phyloP scores from a whole-genome alignment of 1,284 basidiomycete genomes.

The Fomitiporia mediterranea region DNA sequence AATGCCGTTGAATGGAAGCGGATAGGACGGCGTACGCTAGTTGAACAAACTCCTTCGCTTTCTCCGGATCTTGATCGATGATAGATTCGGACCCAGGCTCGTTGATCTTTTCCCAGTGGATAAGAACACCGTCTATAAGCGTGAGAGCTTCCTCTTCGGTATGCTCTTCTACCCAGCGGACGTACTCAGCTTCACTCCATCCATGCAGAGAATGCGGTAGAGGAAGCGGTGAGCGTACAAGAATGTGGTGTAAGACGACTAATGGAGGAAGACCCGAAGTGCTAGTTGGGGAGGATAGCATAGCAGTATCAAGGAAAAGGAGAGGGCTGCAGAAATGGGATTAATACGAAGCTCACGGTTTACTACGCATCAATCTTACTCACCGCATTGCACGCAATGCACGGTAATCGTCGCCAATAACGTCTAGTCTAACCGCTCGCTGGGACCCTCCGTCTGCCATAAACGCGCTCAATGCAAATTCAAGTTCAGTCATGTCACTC shows the following conservation, averaged over 20 bases:
- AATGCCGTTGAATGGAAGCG: slow-evolving; percentile 27
- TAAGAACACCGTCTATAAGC: slow-evolving; percentile 63
- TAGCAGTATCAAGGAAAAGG: slow-evolving; percentile 77
- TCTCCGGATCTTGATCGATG: slow-evolving; percentile 36
- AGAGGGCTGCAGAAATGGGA: slow-evolving; percentile 53
- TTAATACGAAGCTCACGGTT: neutral
- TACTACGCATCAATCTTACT: slow-evolving; percentile 23
- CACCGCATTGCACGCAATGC: slow-evolving; percentile 78
- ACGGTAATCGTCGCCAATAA: slow-evolving; percentile 76
- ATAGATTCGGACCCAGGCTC: slow-evolving; percentile 37
- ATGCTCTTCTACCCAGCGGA: slow-evolving; percentile 82
- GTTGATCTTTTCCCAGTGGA: slow-evolving; percentile 67
- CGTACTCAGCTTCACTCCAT: slow-evolving; percentile 92
- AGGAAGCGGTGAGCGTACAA: slow-evolving; percentile 82
- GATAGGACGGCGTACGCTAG: slow-evolving; percentile 59
- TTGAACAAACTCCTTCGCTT: slow-evolving; percentile 54
- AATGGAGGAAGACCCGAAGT: slow-evolving; percentile 76
- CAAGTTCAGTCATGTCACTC: slow-evolving; percentile 93
- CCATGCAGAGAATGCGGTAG: slow-evolving; percentile 84
- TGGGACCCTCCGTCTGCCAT: slow-evolving; percentile 52
- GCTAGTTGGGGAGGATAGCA: slow-evolving; percentile 57
- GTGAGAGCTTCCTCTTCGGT: slow-evolving; percentile 65
- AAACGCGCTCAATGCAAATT: slow-evolving; percentile 83
- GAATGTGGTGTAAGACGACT: slow-evolving; percentile 85
- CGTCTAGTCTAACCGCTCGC: slow-evolving; percentile 61